Conservation (phyloP, 805 yeast species). For the Candida sanyiensis region DNA sequence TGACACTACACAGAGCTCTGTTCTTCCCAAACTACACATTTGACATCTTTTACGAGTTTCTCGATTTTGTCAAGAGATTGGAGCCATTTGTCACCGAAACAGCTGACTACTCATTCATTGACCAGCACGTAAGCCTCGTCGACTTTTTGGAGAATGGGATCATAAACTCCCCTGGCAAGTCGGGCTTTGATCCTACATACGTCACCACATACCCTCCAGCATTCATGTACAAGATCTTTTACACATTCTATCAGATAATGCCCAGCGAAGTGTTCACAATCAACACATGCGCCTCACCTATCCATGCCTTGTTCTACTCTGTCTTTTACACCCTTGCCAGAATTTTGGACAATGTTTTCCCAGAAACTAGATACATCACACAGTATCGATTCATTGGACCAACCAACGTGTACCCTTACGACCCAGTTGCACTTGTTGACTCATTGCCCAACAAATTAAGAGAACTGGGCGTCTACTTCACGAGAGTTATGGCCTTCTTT, state of each 20-base stretch:
- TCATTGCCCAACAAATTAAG: constrained; percentile 10
- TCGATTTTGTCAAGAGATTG: constrained; percentile 12
- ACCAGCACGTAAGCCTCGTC: constrained; percentile 9
- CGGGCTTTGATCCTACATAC: constrained; percentile 4
- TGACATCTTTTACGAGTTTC: constrained; percentile 17
- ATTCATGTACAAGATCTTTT: constrained; percentile 12
- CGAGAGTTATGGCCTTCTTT: constrained; percentile 19
- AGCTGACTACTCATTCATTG: constrained; percentile 10
- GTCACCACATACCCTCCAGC: constrained; percentile 18
- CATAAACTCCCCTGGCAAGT: background rate
- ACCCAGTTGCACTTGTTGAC: constrained; percentile 6
- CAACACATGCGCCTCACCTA: constrained; percentile 6
- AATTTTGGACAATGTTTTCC: constrained; percentile 22
- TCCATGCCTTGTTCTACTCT: constrained; percentile 17
- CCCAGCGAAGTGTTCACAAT: constrained; percentile 20
- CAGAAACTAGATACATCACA: constrained; percentile 19
- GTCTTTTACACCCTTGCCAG: constrained; percentile 14
- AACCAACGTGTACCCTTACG: constrained; percentile 18
- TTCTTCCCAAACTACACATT: constrained; percentile 19
- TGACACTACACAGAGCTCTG: constrained; percentile 10
- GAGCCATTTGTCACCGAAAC: constrained; percentile 7
- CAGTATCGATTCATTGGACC: constrained; percentile 24
- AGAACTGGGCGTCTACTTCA: constrained; percentile 15
- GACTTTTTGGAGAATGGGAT: constrained; percentile 10
- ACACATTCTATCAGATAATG: constrained; percentile 14